These are phyloP conservation scores for Boechera stricta DNA, from an alignment of 345 rosid species.

Conservation along the genomic window DNA sequence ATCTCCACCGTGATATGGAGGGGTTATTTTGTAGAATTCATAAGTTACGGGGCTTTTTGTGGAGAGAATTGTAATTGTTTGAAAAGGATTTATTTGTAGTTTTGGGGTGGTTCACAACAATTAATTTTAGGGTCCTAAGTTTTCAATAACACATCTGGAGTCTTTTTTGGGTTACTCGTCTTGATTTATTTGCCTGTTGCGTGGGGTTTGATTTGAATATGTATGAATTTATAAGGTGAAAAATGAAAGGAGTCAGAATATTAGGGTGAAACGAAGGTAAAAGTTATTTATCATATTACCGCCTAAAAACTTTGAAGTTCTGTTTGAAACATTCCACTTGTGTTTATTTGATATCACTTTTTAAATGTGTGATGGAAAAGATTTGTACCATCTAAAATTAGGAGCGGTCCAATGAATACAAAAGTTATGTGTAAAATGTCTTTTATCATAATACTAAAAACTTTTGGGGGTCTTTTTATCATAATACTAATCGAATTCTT, in stretches of 20 bases:
- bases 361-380: neutral
- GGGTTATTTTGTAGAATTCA: conserved; percentile 1
- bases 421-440: neutral
- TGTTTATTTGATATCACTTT: conserved; percentile 1
- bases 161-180: conserved; percentile 8
- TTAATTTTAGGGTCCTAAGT: conserved; percentile 31
- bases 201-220: conserved; percentile 35
- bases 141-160: neutral
- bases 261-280: conserved; percentile 21
- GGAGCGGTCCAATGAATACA: neutral
- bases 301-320: conserved; percentile 23
- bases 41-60: conserved; percentile 29
- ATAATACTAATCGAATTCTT: neutral
- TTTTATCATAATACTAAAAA: neutral
- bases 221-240: conserved; percentile 20
- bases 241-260: neutral
- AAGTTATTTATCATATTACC: conserved; percentile 39
- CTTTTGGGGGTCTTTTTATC: neutral
- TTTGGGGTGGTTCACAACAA: conserved; percentile 21
- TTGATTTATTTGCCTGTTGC: conserved; percentile 3
- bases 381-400: neutral
- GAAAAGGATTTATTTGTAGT: conserved; percentile 3
- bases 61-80: conserved; percentile 3
- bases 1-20: neutral
- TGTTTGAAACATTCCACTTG: conserved; percentile 24